Conservation (phyloP, 108 stramenopile genomes). For the Licmophora abbreviata region DNA sequence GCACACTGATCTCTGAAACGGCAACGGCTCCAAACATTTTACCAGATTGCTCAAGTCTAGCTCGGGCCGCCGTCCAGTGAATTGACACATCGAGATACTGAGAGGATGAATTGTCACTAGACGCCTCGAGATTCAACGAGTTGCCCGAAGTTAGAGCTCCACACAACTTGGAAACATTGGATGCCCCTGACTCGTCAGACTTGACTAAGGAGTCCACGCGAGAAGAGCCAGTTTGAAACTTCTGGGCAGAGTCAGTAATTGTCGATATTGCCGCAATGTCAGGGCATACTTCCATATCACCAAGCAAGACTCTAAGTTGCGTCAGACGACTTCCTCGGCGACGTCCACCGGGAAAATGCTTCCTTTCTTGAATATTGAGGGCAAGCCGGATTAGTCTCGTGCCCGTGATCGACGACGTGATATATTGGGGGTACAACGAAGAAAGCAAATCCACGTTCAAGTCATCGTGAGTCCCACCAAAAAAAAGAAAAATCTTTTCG, state of each 20-base stretch:
- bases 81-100: too few species aligned
- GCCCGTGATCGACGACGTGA: slow-evolving; percentile 27
- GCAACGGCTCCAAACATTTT: too few species aligned
- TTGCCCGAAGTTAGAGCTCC: too few species aligned
- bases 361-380: slow-evolving; percentile 10
- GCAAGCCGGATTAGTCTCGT: slow-evolving; percentile 24
- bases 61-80: too few species aligned
- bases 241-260: background rate
- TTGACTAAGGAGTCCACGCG: too few species aligned
- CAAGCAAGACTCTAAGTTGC: slow-evolving; percentile 17
- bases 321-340: slow-evolving; percentile 1
- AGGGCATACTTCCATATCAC: slow-evolving; percentile 24
- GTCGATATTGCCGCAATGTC: slow-evolving; percentile 5
- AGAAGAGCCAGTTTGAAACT: background rate
- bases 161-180: too few species aligned
- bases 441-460: slow-evolving; percentile 16
- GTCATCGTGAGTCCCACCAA: slow-evolving; percentile 9
- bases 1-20: too few species aligned
- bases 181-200: too few species aligned
- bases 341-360: slow-evolving; percentile 6
- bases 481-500: too few species aligned
- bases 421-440: slow-evolving; percentile 26
- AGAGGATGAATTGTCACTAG: too few species aligned
- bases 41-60: too few species aligned
- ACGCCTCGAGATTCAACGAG: too few species aligned